Percentiles rank a stretch among this genome's conserved stretches.
Conservation (phyloP, 129 eudicot species). For the Tanacetum coccineum region DNA sequence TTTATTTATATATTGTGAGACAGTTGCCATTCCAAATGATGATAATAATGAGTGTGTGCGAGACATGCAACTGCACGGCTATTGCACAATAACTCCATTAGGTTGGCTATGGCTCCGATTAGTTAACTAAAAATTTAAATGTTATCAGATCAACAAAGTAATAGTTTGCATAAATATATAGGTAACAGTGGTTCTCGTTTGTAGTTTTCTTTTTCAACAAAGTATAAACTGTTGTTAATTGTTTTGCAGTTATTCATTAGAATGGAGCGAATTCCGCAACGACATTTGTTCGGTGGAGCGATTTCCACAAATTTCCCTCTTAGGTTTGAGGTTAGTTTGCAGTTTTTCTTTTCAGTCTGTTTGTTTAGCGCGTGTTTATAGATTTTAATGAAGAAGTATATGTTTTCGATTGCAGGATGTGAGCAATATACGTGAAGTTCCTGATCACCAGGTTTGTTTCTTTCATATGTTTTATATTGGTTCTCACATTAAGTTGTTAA, state of each 20-base stretch:
- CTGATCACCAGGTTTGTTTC: conserved; percentile 87
- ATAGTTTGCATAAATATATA: no score
- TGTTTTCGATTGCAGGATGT: conserved; percentile 57
- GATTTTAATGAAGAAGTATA: not conserved
- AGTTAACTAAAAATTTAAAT: no score
- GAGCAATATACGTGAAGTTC: conserved; percentile 75
- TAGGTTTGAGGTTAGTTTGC: conserved; percentile 60
- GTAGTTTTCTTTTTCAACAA: no score
- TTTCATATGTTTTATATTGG: not conserved
- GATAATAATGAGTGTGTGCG: no score
- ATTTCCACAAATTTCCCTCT: conserved; percentile 58
- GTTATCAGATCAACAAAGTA: no score
- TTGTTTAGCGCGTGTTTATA: conserved; percentile 1
- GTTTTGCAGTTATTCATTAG: conserved; percentile 1
- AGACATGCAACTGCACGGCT: no score
- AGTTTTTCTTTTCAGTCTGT: not conserved
- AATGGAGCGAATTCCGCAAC: conserved; percentile 43
- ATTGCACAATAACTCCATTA: no score
- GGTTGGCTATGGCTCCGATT: no score
- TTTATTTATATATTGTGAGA: no score
- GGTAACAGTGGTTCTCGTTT: no score
- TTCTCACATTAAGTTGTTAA: not conserved
- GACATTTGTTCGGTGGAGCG: conserved; percentile 82
- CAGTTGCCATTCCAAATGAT: no score
- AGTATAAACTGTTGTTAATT: not conserved